Conservation (phyloP, 768 basidiomycete genomes). For the Pisolithus albus region DNA sequence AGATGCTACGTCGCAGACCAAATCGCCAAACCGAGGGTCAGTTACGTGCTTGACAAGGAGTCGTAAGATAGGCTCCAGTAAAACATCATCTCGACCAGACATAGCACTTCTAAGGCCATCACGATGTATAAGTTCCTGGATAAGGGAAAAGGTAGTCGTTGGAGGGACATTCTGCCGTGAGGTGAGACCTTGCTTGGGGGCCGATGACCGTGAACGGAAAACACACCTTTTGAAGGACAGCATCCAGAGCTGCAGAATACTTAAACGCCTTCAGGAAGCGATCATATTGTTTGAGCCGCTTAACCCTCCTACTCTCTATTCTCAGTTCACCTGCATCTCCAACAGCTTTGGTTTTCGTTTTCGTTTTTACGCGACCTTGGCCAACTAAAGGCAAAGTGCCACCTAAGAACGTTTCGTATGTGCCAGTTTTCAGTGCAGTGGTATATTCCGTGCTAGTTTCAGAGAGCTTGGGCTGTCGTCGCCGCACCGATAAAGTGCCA, state of each 20-base stretch:
- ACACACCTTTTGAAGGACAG: conserved; percentile 76
- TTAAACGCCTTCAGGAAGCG: conserved; percentile 85
- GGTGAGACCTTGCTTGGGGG: background rate
- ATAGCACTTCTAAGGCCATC: conserved; percentile 85
- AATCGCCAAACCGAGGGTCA: conserved; percentile 89
- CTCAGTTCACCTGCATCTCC: conserved; percentile 71
- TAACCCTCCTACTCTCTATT: conserved; percentile 65
- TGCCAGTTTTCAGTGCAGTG: conserved; percentile 41
- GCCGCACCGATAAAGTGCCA: conserved; percentile 94
- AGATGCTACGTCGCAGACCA: conserved; percentile 73
- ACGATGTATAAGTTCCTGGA: conserved; percentile 88
- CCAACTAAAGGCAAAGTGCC: conserved; percentile 49
- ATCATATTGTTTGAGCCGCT: conserved; percentile 81
- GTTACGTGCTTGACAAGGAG: conserved; percentile 78
- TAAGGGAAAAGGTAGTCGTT: conserved; percentile 78
- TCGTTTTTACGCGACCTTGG: conserved; percentile 44
- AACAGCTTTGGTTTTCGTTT: conserved; percentile 41
- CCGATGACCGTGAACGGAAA: background rate
- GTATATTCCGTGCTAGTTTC: conserved; percentile 39
- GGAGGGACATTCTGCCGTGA: conserved; percentile 70
- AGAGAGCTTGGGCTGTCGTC: conserved; percentile 72
- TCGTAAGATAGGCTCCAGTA: conserved; percentile 86
- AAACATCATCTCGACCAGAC: conserved; percentile 85
- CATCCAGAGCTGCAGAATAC: conserved; percentile 91
- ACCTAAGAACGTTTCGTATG: conserved; percentile 64